Conservation (phyloP, 306 rosid species). For the Prosopis cineraria region DNA sequence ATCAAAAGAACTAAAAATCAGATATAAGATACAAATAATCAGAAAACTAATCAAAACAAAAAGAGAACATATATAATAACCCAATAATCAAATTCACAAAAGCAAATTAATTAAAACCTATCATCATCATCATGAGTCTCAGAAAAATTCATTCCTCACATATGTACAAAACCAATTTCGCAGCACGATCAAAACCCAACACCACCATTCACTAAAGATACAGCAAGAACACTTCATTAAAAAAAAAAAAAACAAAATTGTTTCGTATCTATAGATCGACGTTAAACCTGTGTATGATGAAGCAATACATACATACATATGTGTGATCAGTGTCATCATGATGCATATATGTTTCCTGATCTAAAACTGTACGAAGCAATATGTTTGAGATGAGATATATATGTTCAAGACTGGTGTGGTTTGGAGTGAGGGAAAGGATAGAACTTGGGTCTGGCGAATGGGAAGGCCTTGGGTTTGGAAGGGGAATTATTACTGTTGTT, state of each 20-base stretch:
- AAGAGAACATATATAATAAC: constrained; percentile 6
- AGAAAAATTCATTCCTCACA: background rate
- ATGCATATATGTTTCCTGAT: background rate
- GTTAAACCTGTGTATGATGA: background rate
- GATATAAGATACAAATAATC: background rate
- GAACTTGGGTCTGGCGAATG: constrained; percentile 50
- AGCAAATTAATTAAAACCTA: background rate
- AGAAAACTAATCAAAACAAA: background rate
- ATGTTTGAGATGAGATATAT: background rate
- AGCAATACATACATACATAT: background rate
- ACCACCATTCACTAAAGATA: background rate
- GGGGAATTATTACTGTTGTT: background rate
- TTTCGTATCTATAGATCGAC: background rate
- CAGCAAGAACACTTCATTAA: background rate
- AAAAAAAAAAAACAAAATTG: background rate
- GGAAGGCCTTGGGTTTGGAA: constrained; percentile 43
- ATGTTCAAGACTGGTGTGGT: constrained; percentile 30
- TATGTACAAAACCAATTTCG: constrained; percentile 26
- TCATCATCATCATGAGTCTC: background rate
- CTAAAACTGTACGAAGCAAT: background rate
- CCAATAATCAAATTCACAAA: constrained; percentile 9
- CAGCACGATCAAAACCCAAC: background rate
- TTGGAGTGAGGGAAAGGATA: constrained; percentile 42
- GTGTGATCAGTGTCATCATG: background rate
- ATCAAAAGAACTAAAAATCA: background rate